Percentiles rank a stretch among this genome's conserved stretches.
Evolutionary conservation across 257 asterid genomes (phyloP).

Genomic region (Anisodus acutangulus): DNA sequence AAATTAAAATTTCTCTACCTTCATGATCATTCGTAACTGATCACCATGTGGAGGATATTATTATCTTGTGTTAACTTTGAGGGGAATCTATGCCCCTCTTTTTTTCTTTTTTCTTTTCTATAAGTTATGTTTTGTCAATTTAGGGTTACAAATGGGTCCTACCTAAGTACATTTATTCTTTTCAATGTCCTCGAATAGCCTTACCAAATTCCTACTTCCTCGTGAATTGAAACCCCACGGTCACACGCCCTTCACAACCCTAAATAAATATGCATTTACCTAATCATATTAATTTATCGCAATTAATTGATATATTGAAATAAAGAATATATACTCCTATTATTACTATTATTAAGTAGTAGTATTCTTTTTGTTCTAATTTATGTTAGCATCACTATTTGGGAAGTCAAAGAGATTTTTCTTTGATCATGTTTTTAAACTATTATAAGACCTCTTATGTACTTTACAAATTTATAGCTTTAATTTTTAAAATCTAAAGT

Average conservation of each 20-base stretch:
- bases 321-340: too few relatives aligned
- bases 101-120: background rate
- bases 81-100: constrained; percentile 4
- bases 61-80: background rate
- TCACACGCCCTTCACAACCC: background rate
- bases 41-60: constrained; percentile 34
- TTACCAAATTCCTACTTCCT: constrained; percentile 28
- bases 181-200: constrained; percentile 27
- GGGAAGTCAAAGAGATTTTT: too few relatives aligned
- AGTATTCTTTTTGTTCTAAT: too few relatives aligned
- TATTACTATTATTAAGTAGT: too few relatives aligned
- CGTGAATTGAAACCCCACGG: constrained; percentile 2
- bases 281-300: background rate
- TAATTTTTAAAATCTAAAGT: too few relatives aligned
- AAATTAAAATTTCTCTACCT: constrained; percentile 19
- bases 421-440: too few relatives aligned
- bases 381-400: too few relatives aligned
- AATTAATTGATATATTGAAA: too few relatives aligned
- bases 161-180: constrained; percentile 24
- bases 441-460: too few relatives aligned
- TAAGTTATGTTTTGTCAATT: constrained; percentile 34
- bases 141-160: constrained; percentile 32
- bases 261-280: background rate
- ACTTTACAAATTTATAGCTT: too few relatives aligned
- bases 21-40: constrained; percentile 43